A percentile compares a stretch with the other conserved stretches of the same genome.
These are phyloP conservation scores for Melaleuca quinquenervia DNA, from an alignment of 345 rosid species.

Conservation along the genomic window DNA sequence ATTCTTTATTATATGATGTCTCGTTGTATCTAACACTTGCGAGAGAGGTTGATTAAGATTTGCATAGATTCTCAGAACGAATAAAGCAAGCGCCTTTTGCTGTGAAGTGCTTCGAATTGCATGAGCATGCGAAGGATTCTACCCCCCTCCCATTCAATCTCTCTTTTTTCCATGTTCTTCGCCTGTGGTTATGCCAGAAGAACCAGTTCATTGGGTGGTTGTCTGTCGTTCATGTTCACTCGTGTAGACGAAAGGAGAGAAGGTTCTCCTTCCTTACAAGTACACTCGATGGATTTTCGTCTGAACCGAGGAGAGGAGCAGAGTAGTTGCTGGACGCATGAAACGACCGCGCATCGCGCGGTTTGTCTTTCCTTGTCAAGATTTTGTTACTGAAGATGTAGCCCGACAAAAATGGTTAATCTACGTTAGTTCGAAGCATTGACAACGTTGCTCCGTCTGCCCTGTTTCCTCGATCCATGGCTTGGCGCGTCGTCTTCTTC, in stretches of 20 bases:
- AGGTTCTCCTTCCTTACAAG: not conserved
- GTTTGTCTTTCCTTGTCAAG: not conserved
- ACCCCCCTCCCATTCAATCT: not conserved
- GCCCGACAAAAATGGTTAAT: no score
- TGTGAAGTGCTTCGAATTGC: not conserved
- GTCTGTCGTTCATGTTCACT: not conserved
- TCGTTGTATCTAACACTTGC: not conserved
- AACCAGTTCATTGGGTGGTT: not conserved
- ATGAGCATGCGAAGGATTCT: not conserved
- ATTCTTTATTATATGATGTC: not conserved
- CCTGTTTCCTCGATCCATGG: constrained; percentile 11
- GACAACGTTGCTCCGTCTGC: not conserved
- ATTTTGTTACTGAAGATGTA: not conserved
- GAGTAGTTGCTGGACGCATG: not conserved
- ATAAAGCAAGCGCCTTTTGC: constrained; percentile 32
- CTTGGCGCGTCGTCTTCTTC: constrained; percentile 4
- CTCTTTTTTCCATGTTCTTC: not conserved
- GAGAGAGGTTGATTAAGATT: not conserved
- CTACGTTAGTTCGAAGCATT: not conserved
- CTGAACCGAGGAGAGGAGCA: not conserved
- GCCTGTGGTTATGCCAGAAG: not conserved
- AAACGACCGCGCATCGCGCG: no score
- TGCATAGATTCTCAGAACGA: constrained; percentile 10
- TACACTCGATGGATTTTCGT: not conserved
- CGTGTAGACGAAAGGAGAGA: not conserved